These are phyloP conservation scores for Ligustrum vulgare DNA, from an alignment of 257 asterid genomes.

Conservation along the genomic window DNA sequence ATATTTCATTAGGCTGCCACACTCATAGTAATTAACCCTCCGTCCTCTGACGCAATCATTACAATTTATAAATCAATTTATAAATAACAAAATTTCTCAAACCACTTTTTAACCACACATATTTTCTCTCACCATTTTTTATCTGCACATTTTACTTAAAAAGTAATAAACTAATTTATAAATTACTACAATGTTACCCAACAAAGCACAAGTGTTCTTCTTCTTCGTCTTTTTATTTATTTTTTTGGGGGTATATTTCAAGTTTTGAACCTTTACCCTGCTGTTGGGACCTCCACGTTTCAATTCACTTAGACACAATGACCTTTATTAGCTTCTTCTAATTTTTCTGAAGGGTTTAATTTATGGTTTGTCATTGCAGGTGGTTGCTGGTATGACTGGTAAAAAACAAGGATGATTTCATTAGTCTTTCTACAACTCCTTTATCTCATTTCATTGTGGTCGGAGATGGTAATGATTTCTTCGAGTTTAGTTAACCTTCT, in stretches of 20 bases:
- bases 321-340: background rate
- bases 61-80: too few relatives aligned
- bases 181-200: too few relatives aligned
- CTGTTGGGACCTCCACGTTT: background rate
- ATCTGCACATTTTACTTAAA: too few relatives aligned
- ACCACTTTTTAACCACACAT: too few relatives aligned
- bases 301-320: background rate
- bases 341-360: background rate
- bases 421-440: background rate
- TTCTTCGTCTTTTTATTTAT: too few relatives aligned
- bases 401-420: background rate
- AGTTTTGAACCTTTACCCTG: background rate
- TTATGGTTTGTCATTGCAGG: background rate
- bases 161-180: too few relatives aligned
- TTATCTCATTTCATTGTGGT: background rate
- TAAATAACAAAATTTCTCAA: too few relatives aligned
- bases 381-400: conserved; percentile 3
- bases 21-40: background rate
- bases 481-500: background rate
- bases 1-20: background rate
- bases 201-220: too few relatives aligned
- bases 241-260: too few relatives aligned
- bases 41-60: too few relatives aligned
- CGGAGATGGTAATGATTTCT: background rate
- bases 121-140: too few relatives aligned